These are phyloP conservation scores for Linum lewisii DNA, from an alignment of 345 rosid genomes.

Conservation along the genomic window DNA sequence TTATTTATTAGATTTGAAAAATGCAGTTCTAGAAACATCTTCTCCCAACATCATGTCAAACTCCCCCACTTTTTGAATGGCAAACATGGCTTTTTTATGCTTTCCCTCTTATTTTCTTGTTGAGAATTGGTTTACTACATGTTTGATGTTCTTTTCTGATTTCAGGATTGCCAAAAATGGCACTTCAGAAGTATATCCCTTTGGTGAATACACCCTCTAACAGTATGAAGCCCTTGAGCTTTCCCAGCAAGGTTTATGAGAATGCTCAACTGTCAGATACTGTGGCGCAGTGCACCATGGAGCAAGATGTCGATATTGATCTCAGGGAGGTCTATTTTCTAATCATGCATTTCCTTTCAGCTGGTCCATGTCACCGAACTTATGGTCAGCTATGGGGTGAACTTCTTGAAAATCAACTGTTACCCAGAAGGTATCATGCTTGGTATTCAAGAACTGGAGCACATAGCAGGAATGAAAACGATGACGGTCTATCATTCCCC, in stretches of 20 bases:
- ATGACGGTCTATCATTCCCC: conserved; percentile 75
- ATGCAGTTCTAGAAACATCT: no score
- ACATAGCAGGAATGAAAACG: conserved; percentile 37
- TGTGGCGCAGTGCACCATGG: conserved; percentile 6
- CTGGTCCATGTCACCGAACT: conserved; percentile 71
- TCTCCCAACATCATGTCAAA: background rate
- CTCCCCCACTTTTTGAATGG: background rate
- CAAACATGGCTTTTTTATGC: background rate
- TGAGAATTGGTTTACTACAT: background rate
- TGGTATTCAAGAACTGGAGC: conserved; percentile 70
- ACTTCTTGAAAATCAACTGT: conserved; percentile 71
- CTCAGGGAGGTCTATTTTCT: conserved; percentile 80
- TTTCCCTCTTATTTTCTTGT: background rate
- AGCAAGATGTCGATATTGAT: conserved; percentile 50
- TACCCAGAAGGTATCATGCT: conserved; percentile 94
- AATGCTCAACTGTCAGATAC: conserved; percentile 38
- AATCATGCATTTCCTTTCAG: conserved; percentile 82
- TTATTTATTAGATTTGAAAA: no score
- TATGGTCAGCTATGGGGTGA: conserved; percentile 52
- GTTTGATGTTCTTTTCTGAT: background rate
- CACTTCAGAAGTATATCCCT: conserved; percentile 60
- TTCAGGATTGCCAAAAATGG: conserved; percentile 34
- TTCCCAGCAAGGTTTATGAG: conserved; percentile 45
- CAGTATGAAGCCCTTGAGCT: conserved; percentile 55
- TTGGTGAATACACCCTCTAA: conserved; percentile 36